Base-by-base conservation (phyloP, 2,329 filamentous ascomycete genomes). In the Colletotrichum nymphaeae region DNA sequence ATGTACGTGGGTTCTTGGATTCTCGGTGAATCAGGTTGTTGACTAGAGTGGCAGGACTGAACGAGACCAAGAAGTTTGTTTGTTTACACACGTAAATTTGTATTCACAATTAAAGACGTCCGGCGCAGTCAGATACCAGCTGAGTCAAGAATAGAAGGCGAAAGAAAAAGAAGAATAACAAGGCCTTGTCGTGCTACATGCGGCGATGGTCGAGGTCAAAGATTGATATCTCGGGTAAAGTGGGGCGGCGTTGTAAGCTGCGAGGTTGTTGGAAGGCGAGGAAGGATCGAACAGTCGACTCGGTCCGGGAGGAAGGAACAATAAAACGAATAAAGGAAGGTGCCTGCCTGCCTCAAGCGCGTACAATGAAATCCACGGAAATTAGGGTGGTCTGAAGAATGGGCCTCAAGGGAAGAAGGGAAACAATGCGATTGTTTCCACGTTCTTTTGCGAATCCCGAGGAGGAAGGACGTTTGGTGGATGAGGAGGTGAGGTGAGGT, bases 381-480 rank as follows among this genome's bases (percentile, higher is more conserved):
- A 72, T 62, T 74, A 72, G 52, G n/a, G 53, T 28, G 72, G 72
- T 68, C 63, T 57, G 26, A 53, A 72, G 28, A 74, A 72, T 28
- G 53, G 72, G 63, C 72, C 72, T 63, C 35, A 30, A 52, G 67
- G 46, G 37, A 6, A 57, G 52, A 73, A 73, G 60, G 67, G 59
- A 73, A 70, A 74, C 69, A 74, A 74, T 59, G 57, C 24, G 19
- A 74, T 68, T 74, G 72, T 74, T 72, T 74, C 72, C 19, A n/a
- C 42, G 59, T 42, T 58, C 72, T 63, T 60, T 72, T 52, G 55
- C 37, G 42, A 28, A n/a, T 49, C 64, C 66, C 37, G 37, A n/a
- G 12, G 62, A 28, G 22, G 24, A 49, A 56, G 67, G 72, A 26
- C 57, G 57, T 72, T 46, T 37, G 63, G 60, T 72, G 52, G 68